Evolutionary conservation across 1,284 basidiomycete genomes (phyloP), one percentile per base, ranked within the genome.

Genomic region (Laetiporus sulphureus): DNA sequence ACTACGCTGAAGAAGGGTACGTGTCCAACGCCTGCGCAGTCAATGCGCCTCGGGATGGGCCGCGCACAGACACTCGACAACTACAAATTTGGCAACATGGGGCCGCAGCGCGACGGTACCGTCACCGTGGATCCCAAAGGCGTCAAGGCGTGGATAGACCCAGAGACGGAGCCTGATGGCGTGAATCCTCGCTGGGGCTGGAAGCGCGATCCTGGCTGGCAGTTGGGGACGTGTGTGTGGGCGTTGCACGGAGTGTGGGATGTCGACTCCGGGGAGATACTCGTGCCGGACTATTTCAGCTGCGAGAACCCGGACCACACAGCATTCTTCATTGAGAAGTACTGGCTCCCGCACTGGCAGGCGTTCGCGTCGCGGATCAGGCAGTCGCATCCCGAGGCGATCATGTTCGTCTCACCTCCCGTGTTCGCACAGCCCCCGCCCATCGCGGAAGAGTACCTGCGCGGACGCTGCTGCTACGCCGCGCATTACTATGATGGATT

Each of bases 401-500:
- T 99, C 53, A 72, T 86, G 42, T 97, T 98, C 60, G 72, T 98
- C 31, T 90, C 96, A 53, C 88, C 92, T 0, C 90, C 94, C 2
- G 94, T 99, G 0, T 96, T 98, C 61, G 83, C 84, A 4, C 72
- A 69, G 11, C 93, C 92, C 0, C 84, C 85, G 0, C 67, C 71
- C 3, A 66, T 91, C 3, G 69, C 75, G 2, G 75, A 78, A 41
- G 71, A 72, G 2, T 65, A 79, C 33, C 68, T 94, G 12, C 66
- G 71, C 32, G 82, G 83, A 0, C 79, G 95, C 2, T 83, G 77
- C 7, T 89, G 79, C 40, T 84, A 88, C 47, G 85, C 90, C 0
- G 75, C 82, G 0, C 95, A 99, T 63, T 99, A 92, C 61, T 99
- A 98, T 61, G 95, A 99, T 56, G 95, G 95, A 1, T 70, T 97